Evolutionary conservation across 1,139 yeast species (phyloP), one percentile per base, ranked within the genome.

Genomic region (Yamadazyma sp.): DNA sequence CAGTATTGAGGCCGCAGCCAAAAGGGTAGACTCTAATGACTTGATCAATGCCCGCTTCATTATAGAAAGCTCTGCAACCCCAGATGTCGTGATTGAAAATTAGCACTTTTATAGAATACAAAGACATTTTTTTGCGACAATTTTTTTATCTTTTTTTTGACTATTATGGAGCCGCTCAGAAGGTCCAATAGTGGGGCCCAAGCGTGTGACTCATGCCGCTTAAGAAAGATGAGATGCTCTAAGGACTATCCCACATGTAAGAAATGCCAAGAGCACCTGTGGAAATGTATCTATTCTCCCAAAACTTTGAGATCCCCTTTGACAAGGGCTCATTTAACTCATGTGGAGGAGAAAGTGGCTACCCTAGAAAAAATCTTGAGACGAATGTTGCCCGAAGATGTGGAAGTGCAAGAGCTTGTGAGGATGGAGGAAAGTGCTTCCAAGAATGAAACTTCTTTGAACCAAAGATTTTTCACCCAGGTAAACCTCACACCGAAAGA

Each of bases 11-110:
- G 81, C 74, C 36, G 97, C 95, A 0, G 60, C 63, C 12, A 67
- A 61, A 10, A 67, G 90, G 31, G 90, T 82, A 10, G 81, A 78
- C 41, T 62, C 67, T 6, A 89, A 86, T 55, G 97, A 89, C 57
- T 57, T 76, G 33, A 63, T 74, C 5, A 90, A 90, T 56, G 95
- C 90, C 0, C 53, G 60, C 30, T 70, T 76, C 40, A 76, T 88
- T 6, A 51, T 70, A 35, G 54, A 49, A 3, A 57, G 80, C 42
- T 72, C 82, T 3, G 44, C 48, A 24, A 36, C 37, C 4, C 49
- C 62, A 2, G 47, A 53, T 24, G 54, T 61, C 8, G 29, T 45
- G 11, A 53, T 61, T 4, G 29, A 33, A 11, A 37, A 37, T 20
- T 32, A 14, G 22, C 15, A 6, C 20, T 9, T 27, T 6, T 27